These are phyloP conservation scores for Datisca glomerata DNA, from an alignment of 306 rosid genomes.

Conservation along the genomic window DNA sequence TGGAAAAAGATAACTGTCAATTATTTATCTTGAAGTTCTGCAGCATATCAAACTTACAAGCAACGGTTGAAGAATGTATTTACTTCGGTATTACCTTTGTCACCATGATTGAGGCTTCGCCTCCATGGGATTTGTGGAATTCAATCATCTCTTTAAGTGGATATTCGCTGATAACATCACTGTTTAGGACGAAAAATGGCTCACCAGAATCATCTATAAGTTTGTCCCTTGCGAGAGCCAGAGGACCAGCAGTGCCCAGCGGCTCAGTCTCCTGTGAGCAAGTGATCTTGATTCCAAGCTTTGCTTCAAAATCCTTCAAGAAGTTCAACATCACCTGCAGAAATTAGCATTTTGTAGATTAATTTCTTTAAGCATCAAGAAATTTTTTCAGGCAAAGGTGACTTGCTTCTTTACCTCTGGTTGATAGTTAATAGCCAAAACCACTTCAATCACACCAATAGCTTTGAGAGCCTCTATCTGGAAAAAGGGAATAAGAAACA, in stretches of 20 bases:
- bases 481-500: neutral
- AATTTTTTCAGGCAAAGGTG: constrained; percentile 4
- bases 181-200: constrained; percentile 96
- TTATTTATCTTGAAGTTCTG: constrained; percentile 1
- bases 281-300: constrained; percentile 87
- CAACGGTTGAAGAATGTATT: neutral
- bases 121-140: constrained; percentile 89
- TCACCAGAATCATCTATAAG: constrained; percentile 70
- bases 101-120: constrained; percentile 98
- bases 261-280: constrained; percentile 99
- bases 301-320: constrained; percentile 84
- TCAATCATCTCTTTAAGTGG: constrained; percentile 85
- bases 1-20: constrained; percentile 26
- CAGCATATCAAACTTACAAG: neutral
- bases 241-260: constrained; percentile 95
- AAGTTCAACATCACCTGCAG: constrained; percentile 91
- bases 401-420: constrained; percentile 59
- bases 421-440: constrained; percentile 96
- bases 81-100: constrained; percentile 56
- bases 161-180: constrained; percentile 96
- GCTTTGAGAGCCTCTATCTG: constrained; percentile 99
- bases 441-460: constrained; percentile 86
- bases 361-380: constrained; percentile 11
- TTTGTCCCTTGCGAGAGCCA: constrained; percentile 98
- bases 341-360: constrained; percentile 13